Percentiles rank a stretch among this genome's conserved stretches.
These are phyloP conservation scores for Penicillium polonicum DNA, from an alignment of 2,329 filamentous ascomycete species.

Conservation along the genomic window DNA sequence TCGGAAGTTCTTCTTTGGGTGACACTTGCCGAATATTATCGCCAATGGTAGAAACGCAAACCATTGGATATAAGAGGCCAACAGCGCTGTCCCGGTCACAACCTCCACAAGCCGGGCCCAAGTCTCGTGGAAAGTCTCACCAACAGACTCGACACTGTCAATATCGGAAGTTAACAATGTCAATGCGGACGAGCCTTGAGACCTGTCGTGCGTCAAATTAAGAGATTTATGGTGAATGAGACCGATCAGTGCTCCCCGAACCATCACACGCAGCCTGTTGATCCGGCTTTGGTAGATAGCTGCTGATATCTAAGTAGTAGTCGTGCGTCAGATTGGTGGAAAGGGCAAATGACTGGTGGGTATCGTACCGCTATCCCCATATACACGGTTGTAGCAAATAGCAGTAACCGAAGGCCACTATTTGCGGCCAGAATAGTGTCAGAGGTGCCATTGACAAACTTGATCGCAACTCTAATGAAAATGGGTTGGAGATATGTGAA, in stretches of 20 bases:
- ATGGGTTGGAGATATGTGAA: neutral
- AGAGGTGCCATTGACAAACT: neutral
- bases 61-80: neutral
- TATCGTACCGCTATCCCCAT: neutral
- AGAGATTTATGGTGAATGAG: conserved; percentile 4
- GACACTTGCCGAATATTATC: neutral
- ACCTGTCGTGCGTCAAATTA: neutral
- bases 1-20: neutral
- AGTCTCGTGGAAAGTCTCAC: neutral
- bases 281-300: conserved; percentile 1
- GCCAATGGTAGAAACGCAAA: neutral
- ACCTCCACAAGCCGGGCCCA: neutral
- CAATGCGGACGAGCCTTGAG: neutral
- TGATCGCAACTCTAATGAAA: neutral
- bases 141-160: neutral
- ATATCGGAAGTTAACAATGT: neutral
- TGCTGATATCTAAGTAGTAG: neutral
- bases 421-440: neutral
- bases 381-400: neutral
- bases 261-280: conserved; percentile 5
- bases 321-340: neutral
- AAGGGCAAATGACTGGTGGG: neutral
- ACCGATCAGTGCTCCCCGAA: conserved; percentile 5
- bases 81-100: neutral
- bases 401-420: neutral